Percentiles rank a stretch among this genome's conserved stretches.
phyloP scores from a whole-genome alignment of 768 basidiomycete species.

The Suillus spraguei region DNA sequence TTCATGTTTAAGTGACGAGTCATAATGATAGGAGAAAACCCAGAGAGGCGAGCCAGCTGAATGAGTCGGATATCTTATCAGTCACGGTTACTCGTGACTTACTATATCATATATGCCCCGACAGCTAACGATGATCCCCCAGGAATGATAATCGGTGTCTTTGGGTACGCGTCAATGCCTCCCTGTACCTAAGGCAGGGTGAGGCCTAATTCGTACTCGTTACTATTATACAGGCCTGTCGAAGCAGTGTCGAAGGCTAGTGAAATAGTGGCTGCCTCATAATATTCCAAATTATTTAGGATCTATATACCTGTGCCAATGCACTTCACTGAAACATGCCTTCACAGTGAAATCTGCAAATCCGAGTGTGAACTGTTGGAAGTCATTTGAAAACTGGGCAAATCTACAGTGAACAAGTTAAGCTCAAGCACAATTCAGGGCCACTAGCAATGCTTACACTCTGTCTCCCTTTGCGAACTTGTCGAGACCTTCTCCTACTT shows the following conservation, averaged over 20 bases:
- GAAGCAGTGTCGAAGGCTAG: conserved; percentile 47
- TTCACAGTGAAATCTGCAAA: conserved; percentile 38
- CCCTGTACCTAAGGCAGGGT: conserved; percentile 36
- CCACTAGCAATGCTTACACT: conserved; percentile 32
- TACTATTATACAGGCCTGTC: conserved; percentile 44
- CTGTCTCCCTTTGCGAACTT: conserved; percentile 41
- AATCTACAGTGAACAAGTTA: conserved; percentile 28
- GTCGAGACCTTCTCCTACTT: conserved; percentile 39
- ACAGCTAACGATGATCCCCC: conserved; percentile 52
- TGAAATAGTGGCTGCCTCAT: conserved; percentile 49
- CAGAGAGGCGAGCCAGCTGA: conserved; percentile 43
- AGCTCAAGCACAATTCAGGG: conserved; percentile 8
- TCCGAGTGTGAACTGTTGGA: conserved; percentile 44
- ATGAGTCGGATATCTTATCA: conserved; percentile 20
- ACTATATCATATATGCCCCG: conserved; percentile 52
- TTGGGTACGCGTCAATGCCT: conserved; percentile 39
- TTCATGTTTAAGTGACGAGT: conserved; percentile 36
- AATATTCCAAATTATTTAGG: conserved; percentile 44
- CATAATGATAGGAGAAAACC: conserved; percentile 44
- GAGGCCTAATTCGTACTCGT: conserved; percentile 41
- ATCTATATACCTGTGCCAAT: conserved; percentile 37
- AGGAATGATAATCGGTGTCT: conserved; percentile 45
- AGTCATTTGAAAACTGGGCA: conserved; percentile 33
- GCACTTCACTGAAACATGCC: conserved; percentile 24
- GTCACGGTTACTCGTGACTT: conserved; percentile 16